These are phyloP conservation scores for Monosporascus sp. DNA, from an alignment of 2,329 filamentous ascomycete genomes.

Conservation along the genomic window DNA sequence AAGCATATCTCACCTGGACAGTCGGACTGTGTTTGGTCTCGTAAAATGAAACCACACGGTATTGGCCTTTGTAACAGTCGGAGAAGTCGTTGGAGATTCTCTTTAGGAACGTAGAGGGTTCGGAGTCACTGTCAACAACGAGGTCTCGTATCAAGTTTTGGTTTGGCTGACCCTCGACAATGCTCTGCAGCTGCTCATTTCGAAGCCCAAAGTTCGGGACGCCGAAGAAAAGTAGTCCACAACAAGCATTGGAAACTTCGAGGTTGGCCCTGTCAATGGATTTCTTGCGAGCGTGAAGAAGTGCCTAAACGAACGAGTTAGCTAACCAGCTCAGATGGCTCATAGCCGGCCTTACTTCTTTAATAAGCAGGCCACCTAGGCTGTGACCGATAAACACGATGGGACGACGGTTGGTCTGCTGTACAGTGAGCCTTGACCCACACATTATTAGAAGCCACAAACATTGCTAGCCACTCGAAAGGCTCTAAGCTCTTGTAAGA, in stretches of 20 bases:
- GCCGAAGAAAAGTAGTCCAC: conserved; percentile 22
- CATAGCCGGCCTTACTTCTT: conserved; percentile 15
- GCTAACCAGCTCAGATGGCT: too few relatives aligned
- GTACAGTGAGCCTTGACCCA: not conserved
- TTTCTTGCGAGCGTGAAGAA: conserved; percentile 8
- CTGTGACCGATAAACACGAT: conserved; percentile 22
- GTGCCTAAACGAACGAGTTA: conserved; percentile 6
- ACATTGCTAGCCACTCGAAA: conserved; percentile 10
- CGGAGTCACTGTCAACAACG: conserved; percentile 12
- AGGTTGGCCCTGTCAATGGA: not conserved
- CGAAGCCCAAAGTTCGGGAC: conserved; percentile 22
- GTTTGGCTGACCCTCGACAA: conserved; percentile 20
- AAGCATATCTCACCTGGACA: conserved; percentile 8
- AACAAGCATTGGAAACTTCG: conserved; percentile 11
- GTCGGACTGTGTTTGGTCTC: conserved; percentile 12
- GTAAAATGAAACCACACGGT: conserved; percentile 13
- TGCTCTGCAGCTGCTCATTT: conserved; percentile 11
- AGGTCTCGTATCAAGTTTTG: conserved; percentile 14
- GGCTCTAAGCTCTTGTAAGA: conserved; percentile 10
- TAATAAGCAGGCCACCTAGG: conserved; percentile 21
- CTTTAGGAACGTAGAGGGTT: conserved; percentile 14
- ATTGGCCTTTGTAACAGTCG: conserved; percentile 9
- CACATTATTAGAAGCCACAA: not conserved
- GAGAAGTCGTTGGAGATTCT: conserved; percentile 14
- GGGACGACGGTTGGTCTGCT: conserved; percentile 9